A percentile compares a stretch with the other conserved stretches of the same genome.
Conservation (phyloP, 352 stramenopile species). For the Thalassiosira allenii region DNA sequence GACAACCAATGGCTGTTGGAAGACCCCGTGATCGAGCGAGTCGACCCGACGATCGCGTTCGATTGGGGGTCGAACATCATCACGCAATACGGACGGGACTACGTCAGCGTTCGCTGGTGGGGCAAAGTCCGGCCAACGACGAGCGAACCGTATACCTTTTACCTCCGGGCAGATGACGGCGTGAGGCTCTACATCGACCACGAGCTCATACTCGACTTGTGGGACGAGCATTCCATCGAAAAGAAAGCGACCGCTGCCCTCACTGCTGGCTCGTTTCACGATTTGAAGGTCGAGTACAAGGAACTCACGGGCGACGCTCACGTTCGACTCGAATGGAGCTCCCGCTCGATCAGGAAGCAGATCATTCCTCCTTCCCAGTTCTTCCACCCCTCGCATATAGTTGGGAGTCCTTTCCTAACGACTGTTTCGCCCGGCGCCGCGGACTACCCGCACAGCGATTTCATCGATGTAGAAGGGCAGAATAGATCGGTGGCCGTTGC, state of each 20-base stretch:
- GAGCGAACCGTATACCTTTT: constrained; percentile 93
- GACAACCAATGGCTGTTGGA: constrained; percentile 96
- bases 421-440: constrained; percentile 91
- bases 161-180: constrained; percentile 91
- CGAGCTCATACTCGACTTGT: constrained; percentile 91
- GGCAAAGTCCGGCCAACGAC: constrained; percentile 90
- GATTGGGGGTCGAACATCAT: constrained; percentile 92
- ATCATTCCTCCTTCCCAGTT: constrained; percentile 88
- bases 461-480: constrained; percentile 43
- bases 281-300: constrained; percentile 95
- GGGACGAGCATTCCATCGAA: constrained; percentile 82
- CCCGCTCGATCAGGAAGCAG: constrained; percentile 89
- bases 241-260: constrained; percentile 84
- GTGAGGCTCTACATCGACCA: constrained; percentile 94
- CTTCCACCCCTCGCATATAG: constrained; percentile 91
- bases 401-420: constrained; percentile 92
- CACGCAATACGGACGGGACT: constrained; percentile 93
- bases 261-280: constrained; percentile 88
- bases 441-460: constrained; percentile 94
- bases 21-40: constrained; percentile 87
- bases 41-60: constrained; percentile 90
- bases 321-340: constrained; percentile 92
- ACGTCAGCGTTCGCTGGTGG: constrained; percentile 94
- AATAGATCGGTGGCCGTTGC: constrained; percentile 84
- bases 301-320: constrained; percentile 91